Conservation (phyloP, 495 filamentous ascomycete genomes). For the Polyplosphaeria fusca region DNA sequence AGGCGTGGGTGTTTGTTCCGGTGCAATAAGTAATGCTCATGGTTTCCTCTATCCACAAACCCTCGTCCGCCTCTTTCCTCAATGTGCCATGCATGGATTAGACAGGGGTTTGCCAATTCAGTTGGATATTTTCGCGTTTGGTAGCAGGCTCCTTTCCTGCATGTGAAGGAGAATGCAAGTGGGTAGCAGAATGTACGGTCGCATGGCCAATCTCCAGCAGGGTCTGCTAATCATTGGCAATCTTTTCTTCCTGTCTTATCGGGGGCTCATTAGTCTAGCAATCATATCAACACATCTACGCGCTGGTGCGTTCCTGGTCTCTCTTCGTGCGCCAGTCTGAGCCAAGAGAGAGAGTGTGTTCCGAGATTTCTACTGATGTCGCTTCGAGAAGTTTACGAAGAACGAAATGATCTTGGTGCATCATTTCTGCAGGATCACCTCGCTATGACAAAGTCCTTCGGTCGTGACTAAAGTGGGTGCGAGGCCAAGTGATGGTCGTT, state of each 20-base stretch:
- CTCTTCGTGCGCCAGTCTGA: too few relatives aligned
- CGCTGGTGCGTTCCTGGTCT: neutral
- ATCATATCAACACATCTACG: neutral
- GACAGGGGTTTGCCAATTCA: slow-evolving; percentile 27
- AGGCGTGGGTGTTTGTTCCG: slow-evolving; percentile 32
- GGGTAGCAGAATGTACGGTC: neutral
- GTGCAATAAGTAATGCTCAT: slow-evolving; percentile 34
- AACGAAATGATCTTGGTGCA: too few relatives aligned
- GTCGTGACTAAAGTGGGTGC: too few relatives aligned
- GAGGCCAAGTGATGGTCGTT: too few relatives aligned
- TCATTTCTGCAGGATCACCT: too few relatives aligned
- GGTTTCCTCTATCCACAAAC: slow-evolving; percentile 20
- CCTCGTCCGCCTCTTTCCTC: slow-evolving; percentile 24
- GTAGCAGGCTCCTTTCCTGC: slow-evolving; percentile 3
- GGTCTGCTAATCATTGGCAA: slow-evolving; percentile 4
- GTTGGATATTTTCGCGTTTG: slow-evolving; percentile 31
- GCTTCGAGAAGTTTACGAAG: too few relatives aligned
- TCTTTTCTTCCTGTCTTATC: slow-evolving; percentile 10
- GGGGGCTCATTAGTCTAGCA: neutral
- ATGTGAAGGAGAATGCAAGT: neutral
- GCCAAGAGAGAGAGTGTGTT: too few relatives aligned
- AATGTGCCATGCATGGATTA: slow-evolving; percentile 32
- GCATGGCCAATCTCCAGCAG: neutral
- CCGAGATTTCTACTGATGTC: too few relatives aligned
- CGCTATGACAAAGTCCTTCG: too few relatives aligned